Evolutionary conservation across 352 stramenopile genomes (phyloP), one percentile per base, ranked within the genome.

Genomic region (Pelagophyceae sp.): DNA sequence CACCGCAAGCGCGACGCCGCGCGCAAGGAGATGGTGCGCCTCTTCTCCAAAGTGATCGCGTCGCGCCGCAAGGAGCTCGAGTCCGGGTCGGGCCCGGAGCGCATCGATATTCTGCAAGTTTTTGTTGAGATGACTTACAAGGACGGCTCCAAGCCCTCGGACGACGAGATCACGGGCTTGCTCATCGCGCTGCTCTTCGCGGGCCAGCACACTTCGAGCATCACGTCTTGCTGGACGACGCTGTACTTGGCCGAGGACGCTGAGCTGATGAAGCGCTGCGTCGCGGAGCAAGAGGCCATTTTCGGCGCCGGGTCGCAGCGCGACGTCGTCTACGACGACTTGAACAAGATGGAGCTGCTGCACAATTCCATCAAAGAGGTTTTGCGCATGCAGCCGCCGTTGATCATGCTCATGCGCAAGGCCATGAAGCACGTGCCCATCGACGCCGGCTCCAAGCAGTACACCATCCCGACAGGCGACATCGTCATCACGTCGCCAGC

Each of bases 121-220:
- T 95, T 96, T 79, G 95, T 96, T 84, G 90, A 97, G 77, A 89
- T 94, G 60, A 90, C 90, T 64, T 97, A 97, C 85, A 96, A 95
- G 83, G 90, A 96, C 83, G 90, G 90, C 72, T 87, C 80, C 37
- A 78, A 78, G 33, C 85, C 92, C 74, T 93, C 89, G 3, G 86
- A 95, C 65, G 87, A 95, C 72, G 82, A 97, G 84, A 90, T 97
- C 32, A 93, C 91, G 19, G 92, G 92, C 38, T 79, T 97, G 40
- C 78, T 97, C 25, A 95, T 97, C 85, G 91, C 92, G 1, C 78
- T 95, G 27, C 84, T 97, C 33, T 97, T 97, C 85, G 92, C 92
- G 19, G 92, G 92, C 64, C 92, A 97, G 83, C 92, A 97, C 83
- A 97, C 92, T 29, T 93, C 85, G 32, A 94, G 87, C 63, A 94